Conservation (phyloP, 257 asterid species). For the Thymus quinquecostatus region DNA sequence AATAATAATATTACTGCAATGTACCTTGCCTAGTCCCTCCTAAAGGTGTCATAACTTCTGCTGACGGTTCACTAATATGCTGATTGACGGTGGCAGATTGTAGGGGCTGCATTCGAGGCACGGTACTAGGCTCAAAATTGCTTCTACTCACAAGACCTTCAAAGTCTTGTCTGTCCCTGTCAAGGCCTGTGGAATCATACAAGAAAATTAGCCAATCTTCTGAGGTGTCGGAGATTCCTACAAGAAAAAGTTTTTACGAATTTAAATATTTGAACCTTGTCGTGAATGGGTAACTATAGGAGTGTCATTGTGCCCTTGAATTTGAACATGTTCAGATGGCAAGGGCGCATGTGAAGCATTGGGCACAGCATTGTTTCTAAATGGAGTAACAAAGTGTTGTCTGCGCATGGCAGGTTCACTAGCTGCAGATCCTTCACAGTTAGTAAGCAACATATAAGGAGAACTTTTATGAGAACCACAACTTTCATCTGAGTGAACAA, state of each 20-base stretch:
- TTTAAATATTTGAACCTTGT: conserved; percentile 37
- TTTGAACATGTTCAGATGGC: conserved; percentile 32
- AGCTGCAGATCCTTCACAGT: conserved; percentile 47
- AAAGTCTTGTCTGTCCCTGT: conserved; percentile 33
- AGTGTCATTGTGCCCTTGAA: conserved; percentile 30
- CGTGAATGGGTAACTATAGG: conserved; percentile 32
- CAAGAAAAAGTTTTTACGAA: neutral
- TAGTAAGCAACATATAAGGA: conserved; percentile 28
- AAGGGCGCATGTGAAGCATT: conserved; percentile 35
- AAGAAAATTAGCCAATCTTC: conserved; percentile 25
- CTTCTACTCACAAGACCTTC: conserved; percentile 41
- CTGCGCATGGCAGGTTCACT: conserved; percentile 33
- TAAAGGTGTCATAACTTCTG: conserved; percentile 27
- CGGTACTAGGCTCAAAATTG: conserved; percentile 35
- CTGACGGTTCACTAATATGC: conserved; percentile 28
- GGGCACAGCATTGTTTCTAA: conserved; percentile 40
- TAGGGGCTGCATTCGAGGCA: conserved; percentile 32
- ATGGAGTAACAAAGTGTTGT: conserved; percentile 41
- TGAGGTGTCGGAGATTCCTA: conserved; percentile 6
- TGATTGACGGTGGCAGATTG: conserved; percentile 30
- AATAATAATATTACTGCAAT: neutral
- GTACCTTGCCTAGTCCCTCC: conserved; percentile 38
- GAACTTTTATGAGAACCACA: conserved; percentile 22
- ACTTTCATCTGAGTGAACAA: conserved; percentile 12
- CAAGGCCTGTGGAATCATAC: conserved; percentile 38